Evolutionary conservation across 805 yeast genomes (phyloP), one percentile per base, ranked within the genome.

Genomic region (Clavispora asparagi): DNA sequence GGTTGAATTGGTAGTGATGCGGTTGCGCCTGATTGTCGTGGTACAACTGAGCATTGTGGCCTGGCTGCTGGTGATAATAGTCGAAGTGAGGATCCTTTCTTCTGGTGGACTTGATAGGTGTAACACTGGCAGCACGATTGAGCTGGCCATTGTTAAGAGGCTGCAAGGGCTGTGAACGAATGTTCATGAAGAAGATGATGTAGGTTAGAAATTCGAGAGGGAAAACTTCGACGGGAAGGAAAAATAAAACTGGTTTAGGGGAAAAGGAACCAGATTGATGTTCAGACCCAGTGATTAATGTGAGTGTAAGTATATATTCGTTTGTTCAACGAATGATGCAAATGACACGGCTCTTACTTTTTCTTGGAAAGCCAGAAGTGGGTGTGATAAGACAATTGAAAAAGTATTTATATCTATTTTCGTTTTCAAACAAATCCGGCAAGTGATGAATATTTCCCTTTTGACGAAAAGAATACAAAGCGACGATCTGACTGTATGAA

Each of bases 91-190:
- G 61, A 54, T 54, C 68, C 55, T 47, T 47, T 49, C 54, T 48
- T 13, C 58, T 51, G 13, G 57, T 45, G 19, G 57, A 49, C 51
- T 70, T 72, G 50, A 71, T 65, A 13, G 77, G 78, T 30, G 76
- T 72, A 48, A 59, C 53, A 39, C 54, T 68, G 49, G 62, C 61
- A n/a, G 68, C 60, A 54, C 79, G 69, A 56, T 78, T 78, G 49
- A 78, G 61, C 53, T 78, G 82, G 42, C 76, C 79, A 56, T 64
- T 72, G 56, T 76, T 77, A 47, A 78, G 67, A 45, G 82, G 77
- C 58, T 78, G 82, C 54, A 78, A 72, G 28, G 82, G 80, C 57
- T 77, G 76, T n/a, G 51, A 45, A 31, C 56, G 50, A 46, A 49
- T 41, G 39, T 49, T 51, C 58, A 55, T 55, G 26, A 27, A 7